Evolutionary conservation across 2,329 filamentous ascomycete genomes (phyloP), one percentile per base, ranked within the genome.

Genomic region (Talaromyces sp.): DNA sequence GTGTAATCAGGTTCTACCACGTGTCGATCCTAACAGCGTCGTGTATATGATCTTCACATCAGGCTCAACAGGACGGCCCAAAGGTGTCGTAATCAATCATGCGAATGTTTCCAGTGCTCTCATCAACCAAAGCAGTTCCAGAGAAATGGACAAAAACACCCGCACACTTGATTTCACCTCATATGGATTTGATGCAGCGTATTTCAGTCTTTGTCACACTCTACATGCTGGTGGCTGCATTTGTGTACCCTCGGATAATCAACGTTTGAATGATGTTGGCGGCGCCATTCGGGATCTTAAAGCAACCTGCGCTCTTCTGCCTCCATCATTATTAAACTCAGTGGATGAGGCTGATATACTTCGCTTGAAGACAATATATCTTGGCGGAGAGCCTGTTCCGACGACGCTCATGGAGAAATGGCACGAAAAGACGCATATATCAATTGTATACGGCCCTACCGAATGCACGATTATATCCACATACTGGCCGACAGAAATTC

Each of bases 11-110:
- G n/a, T 52, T 5, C 47, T 52, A 30, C 47, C 47, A 27, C 12
- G 3, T n/a, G 40, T 34, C 8, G 34, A 57, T 16, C 28, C 56
- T 4, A 31, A 50, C 9, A 28, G 36, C 36, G 18, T 50, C 33
- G 57, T 50, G 12, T 59, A 33, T 40, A 47, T 58, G 34, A 30
- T 96, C 86, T 97, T 96, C 73, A 96, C 93, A 0, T 96, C 91
- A 54, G 92, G 92, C 2, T 96, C 91, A 3, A 96, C 92, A 0
- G 93, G 93, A 12, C 86, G 87, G 4, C 93, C 93, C 0, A 97
- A 97, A 78, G 93, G 92, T 1, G 93, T 97, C 6, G 30, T 75
- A 3, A 76, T 73, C 59, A 67, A 67, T 2, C 78, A 81, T 54
- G 56, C 63, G 16, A 61, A 60, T 12, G 65, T 65, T 31, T 10